Conservation (phyloP, 176 grass and related monocot species). For the bread wheat (Triticum aestivum) region DNA sequence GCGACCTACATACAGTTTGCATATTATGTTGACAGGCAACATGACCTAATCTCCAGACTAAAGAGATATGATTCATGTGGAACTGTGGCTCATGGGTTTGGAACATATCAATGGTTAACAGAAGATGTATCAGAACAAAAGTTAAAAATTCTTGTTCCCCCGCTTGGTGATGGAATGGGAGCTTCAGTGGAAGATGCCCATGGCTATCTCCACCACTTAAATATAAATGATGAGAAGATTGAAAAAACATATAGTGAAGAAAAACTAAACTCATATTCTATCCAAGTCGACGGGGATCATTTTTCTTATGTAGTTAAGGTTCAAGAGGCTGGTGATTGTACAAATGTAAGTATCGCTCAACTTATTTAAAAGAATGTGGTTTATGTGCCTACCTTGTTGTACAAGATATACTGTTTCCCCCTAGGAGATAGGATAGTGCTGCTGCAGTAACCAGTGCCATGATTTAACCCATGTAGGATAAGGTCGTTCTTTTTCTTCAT, state of each 20-base stretch:
- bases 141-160: conserved; percentile 42
- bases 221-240: conserved; percentile 50
- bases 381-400: neutral
- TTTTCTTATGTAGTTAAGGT: conserved; percentile 73
- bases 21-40: conserved; percentile 68
- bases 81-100: conserved; percentile 67
- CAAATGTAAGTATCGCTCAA: conserved; percentile 58
- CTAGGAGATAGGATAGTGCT: neutral
- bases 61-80: conserved; percentile 49
- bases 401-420: neutral
- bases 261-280: conserved; percentile 51
- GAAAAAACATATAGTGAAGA: conserved; percentile 51
- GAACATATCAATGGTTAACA: conserved; percentile 92
- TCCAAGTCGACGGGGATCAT: conserved; percentile 49
- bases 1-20: conserved; percentile 80
- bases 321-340: conserved; percentile 63
- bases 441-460: conserved; percentile 14
- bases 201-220: conserved; percentile 55
- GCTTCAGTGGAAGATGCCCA: conserved; percentile 70
- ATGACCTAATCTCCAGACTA: conserved; percentile 53
- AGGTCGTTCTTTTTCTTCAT: conserved; percentile 81
- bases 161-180: conserved; percentile 46
- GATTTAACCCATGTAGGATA: conserved; percentile 61
- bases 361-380: neutral
- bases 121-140: conserved; percentile 82